These are phyloP conservation scores for Fusarium sp. DNA, from an alignment of 2,329 filamentous ascomycete species.

Conservation along the genomic window DNA sequence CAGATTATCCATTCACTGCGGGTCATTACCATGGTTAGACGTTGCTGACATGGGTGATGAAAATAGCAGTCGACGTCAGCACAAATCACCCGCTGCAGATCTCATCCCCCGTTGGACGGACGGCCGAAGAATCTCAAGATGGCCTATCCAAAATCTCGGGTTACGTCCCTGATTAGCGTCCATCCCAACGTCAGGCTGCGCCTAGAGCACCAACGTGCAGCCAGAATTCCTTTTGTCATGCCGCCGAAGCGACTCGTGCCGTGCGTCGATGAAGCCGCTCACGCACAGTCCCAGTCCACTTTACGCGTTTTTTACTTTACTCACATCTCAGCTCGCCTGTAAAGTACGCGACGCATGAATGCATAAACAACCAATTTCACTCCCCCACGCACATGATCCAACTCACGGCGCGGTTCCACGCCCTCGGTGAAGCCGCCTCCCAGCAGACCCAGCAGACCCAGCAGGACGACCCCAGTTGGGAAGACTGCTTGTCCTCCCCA, in stretches of 20 bases:
- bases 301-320: background rate
- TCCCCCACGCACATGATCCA: conserved; percentile 41
- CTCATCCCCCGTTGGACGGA: conserved; percentile 29
- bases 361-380: conserved; percentile 48
- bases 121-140: conserved; percentile 20
- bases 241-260: background rate
- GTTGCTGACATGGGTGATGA: conserved; percentile 21
- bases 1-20: conserved; percentile 27
- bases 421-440: conserved; percentile 46
- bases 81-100: conserved; percentile 28
- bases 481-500: conserved; percentile 24
- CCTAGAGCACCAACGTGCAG: background rate
- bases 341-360: conserved; percentile 41
- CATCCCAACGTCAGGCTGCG: conserved; percentile 23
- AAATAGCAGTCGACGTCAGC: conserved; percentile 41
- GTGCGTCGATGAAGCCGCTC: background rate
- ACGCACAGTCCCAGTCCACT: conserved; percentile 1
- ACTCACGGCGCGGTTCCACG: conserved; percentile 46
- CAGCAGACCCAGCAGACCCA: conserved; percentile 4
- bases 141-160: conserved; percentile 6
- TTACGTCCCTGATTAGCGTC: background rate
- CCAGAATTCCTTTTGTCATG: conserved; percentile 1
- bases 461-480: conserved; percentile 20
- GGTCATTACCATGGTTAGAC: conserved; percentile 1
- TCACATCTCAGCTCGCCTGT: conserved; percentile 29